These are phyloP conservation scores for Fusarium austroafricanum DNA, from an alignment of 2,329 filamentous ascomycete genomes.

Conservation along the genomic window DNA sequence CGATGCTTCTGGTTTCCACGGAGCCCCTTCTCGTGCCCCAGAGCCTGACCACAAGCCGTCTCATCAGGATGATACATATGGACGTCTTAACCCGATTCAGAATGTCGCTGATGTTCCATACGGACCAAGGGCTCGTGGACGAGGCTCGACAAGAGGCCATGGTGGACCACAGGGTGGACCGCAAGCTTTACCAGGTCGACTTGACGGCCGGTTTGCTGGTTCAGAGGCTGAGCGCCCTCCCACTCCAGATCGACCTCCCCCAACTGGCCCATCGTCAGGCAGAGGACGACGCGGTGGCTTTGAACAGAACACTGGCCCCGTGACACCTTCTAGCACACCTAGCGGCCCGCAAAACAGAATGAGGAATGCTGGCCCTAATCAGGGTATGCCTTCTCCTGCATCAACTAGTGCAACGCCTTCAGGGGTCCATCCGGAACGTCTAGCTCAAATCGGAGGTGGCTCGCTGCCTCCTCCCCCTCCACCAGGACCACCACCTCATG, in stretches of 20 bases:
- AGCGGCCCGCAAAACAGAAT: constrained; percentile 55
- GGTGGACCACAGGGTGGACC: constrained; percentile 49
- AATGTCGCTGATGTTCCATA: constrained; percentile 62
- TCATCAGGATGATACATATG: constrained; percentile 71
- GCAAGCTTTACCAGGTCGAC: constrained; percentile 50
- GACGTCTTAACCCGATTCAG: constrained; percentile 67
- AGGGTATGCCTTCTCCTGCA: constrained; percentile 41
- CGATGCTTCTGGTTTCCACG: constrained; percentile 55
- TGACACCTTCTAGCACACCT: constrained; percentile 46
- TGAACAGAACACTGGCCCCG: constrained; percentile 51
- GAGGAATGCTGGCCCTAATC: constrained; percentile 51
- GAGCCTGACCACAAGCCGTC: constrained; percentile 64
- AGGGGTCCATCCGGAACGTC: constrained; percentile 63
- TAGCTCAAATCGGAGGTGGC: constrained; percentile 59
- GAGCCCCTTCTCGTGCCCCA: constrained; percentile 50
- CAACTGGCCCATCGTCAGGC: constrained; percentile 64
- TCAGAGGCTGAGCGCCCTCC: constrained; percentile 56
- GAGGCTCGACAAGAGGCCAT: constrained; percentile 55
- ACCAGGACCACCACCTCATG: constrained; percentile 46
- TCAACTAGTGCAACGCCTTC: constrained; percentile 44
- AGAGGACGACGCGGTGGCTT: constrained; percentile 60
- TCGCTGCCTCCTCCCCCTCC: constrained; percentile 50
- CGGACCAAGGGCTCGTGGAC: constrained; percentile 66
- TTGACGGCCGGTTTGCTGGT: constrained; percentile 50
- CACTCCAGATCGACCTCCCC: constrained; percentile 64